Evolutionary conservation across 805 yeast species (phyloP), one percentile per base, ranked within the genome.

Genomic region (Debaryomyces hansenii): DNA sequence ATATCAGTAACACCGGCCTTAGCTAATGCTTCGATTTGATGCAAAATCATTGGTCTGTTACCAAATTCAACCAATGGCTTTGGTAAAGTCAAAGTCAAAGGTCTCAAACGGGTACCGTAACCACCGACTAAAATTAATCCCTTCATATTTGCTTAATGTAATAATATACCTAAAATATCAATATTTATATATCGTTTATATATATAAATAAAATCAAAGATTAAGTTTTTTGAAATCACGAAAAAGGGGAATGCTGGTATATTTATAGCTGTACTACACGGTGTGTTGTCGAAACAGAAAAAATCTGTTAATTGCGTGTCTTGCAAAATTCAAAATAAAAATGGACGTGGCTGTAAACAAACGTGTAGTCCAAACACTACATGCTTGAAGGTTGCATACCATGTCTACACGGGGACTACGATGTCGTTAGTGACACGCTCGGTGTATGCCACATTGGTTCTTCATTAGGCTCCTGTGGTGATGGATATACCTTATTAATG

Each of bases 81-180:
- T 70, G 98, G 98, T 55, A 85, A 81, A 49, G 97, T 90, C 62
- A 91, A 78, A 53, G 98, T 91, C 64, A 94, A 80, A 53, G 99
- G 99, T 83, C 99, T 91, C 79, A 94, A 87, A 79, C 99, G 94
- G 66, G 99, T 94, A 81, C 99, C 99, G 80, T 91, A 94, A 74
- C 99, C 99, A 69, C 99, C 99, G 62, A 92, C 98, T 71, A 92
- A 85, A 81, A 92, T 92, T 74, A 92, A 84, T 69, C 96, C 97
- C 80, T 90, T 90, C 97, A 90, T 90, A 55, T n/a, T 39, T 21
- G n/a, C 16, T 35, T 35, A 35, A 20, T 16, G 24, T 18, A 15
- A 7, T 18, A 35, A 31, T 31, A 31, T 31, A 31, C 7, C 5
- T 31, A 9, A 24, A 24, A n/a, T 31, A 31, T n/a, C 11, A 31